Evolutionary conservation across 805 yeast species (phyloP).

Genomic region (Maudiozyma pseudohumilis): DNA sequence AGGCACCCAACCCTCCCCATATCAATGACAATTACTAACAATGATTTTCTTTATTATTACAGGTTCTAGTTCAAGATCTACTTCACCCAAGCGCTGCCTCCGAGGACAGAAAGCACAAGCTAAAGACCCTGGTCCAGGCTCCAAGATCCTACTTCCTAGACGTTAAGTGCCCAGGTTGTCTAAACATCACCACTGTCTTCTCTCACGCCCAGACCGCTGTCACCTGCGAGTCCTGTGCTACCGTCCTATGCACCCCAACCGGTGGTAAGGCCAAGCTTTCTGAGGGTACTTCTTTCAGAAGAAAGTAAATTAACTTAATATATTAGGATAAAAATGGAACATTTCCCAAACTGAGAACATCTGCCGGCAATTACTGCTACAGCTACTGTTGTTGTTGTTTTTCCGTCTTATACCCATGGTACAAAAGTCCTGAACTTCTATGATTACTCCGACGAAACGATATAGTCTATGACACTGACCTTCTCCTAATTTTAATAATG

Average conservation of each 20-base stretch:
- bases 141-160: slow-evolving; percentile 99
- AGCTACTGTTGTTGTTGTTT: too few species aligned
- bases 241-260: slow-evolving; percentile 96
- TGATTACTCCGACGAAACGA: too few species aligned
- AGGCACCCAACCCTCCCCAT: too few species aligned
- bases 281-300: slow-evolving; percentile 99
- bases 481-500: too few species aligned
- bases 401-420: too few species aligned
- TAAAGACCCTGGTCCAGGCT: slow-evolving; percentile 91
- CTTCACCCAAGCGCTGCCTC: slow-evolving; percentile 96
- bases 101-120: slow-evolving; percentile 95
- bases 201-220: slow-evolving; percentile 99
- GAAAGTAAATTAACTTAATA: slow-evolving; percentile 53
- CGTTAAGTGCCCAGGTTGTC: slow-evolving; percentile 99
- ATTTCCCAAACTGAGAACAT: too few species aligned
- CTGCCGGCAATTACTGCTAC: too few species aligned
- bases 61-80: slow-evolving; percentile 98
- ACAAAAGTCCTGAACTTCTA: too few species aligned
- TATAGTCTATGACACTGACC: too few species aligned
- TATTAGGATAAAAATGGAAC: background rate
- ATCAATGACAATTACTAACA: background rate
- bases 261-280: slow-evolving; percentile 99
- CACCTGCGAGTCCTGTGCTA: slow-evolving; percentile 97
- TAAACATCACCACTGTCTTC: slow-evolving; percentile 97
- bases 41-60: slow-evolving; percentile 4